A percentile compares a stretch with the other conserved stretches of the same genome.
Conservation (phyloP, 2,329 filamentous ascomycete species). For the Magnaporthiopsis poae region DNA sequence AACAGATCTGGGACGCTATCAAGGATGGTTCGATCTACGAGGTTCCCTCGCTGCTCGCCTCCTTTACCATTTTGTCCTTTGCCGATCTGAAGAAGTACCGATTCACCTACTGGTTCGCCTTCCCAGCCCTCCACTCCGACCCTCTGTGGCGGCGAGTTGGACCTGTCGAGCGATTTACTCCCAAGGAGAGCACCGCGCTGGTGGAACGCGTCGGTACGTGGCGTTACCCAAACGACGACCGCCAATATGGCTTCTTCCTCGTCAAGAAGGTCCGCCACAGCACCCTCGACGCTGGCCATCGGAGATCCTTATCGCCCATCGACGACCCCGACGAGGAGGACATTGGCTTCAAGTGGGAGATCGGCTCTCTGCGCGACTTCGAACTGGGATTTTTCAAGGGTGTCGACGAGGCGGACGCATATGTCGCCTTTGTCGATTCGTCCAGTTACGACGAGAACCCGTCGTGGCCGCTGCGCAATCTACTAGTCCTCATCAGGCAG, state of each 20-base stretch:
- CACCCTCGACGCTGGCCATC: constrained; percentile 8
- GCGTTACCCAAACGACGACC: constrained; percentile 68
- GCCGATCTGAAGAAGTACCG: constrained; percentile 96
- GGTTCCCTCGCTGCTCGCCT: constrained; percentile 79
- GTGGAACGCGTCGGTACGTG: constrained; percentile 80
- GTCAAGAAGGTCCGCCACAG: constrained; percentile 57
- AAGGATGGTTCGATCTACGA: constrained; percentile 94
- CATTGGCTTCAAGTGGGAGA: constrained; percentile 63
- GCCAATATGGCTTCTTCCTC: constrained; percentile 93
- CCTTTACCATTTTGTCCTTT: constrained; percentile 81
- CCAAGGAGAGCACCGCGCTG: constrained; percentile 64
- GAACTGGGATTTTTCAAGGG: constrained; percentile 80
- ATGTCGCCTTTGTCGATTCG: constrained; percentile 80
- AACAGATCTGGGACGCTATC: constrained; percentile 91
- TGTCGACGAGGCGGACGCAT: constrained; percentile 62
- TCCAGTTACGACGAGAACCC: constrained; percentile 82
- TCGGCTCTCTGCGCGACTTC: constrained; percentile 66
- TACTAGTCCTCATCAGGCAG: constrained; percentile 74
- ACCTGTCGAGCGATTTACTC: constrained; percentile 45
- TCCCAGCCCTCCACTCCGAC: constrained; percentile 83
- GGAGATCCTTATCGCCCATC: constrained; percentile 29
- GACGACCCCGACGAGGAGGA: constrained; percentile 40
- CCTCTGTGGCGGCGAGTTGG: constrained; percentile 64
- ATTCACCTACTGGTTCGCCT: constrained; percentile 97
- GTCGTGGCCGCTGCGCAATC: constrained; percentile 85